Percentiles rank a stretch among this genome's conserved stretches.
Conservation (phyloP, 768 basidiomycete species). For the Pilatotrama ljubarskyi region DNA sequence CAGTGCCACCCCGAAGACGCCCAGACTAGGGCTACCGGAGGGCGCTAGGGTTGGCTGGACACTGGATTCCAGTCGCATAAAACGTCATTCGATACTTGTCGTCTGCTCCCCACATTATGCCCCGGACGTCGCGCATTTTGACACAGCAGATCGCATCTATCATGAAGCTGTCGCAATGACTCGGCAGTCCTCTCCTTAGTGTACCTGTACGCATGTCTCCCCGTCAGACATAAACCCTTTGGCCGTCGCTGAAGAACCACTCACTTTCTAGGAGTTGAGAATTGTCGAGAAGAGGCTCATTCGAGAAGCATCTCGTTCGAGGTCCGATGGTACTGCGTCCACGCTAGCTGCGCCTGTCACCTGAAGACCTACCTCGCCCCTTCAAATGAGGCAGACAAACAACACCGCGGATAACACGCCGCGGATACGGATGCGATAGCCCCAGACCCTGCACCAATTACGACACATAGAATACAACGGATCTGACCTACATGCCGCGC, state of each 20-base stretch:
- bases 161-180: not conserved
- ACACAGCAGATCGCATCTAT: constrained; percentile 7
- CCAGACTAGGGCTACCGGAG: not conserved
- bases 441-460: not conserved
- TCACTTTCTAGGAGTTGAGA: not conserved
- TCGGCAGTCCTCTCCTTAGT: not conserved
- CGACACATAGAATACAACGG: constrained; percentile 13
- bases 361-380: no score
- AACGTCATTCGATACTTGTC: not conserved
- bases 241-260: not conserved
- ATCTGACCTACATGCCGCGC: not conserved
- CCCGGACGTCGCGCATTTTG: not conserved
- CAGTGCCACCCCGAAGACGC: constrained; percentile 18
- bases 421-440: not conserved
- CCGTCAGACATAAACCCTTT: not conserved
- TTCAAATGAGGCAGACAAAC: no score
- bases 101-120: constrained; percentile 5
- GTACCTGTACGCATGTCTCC: not conserved
- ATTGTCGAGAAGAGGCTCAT: not conserved
- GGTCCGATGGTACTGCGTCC: not conserved
- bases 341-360: no score
- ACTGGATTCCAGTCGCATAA: not conserved
- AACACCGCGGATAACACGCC: not conserved
- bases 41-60: no score
- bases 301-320: not conserved